Base-by-base conservation (phyloP, 202 grass and related monocot genomes). In the Schoenoplectus triqueter region DNA sequence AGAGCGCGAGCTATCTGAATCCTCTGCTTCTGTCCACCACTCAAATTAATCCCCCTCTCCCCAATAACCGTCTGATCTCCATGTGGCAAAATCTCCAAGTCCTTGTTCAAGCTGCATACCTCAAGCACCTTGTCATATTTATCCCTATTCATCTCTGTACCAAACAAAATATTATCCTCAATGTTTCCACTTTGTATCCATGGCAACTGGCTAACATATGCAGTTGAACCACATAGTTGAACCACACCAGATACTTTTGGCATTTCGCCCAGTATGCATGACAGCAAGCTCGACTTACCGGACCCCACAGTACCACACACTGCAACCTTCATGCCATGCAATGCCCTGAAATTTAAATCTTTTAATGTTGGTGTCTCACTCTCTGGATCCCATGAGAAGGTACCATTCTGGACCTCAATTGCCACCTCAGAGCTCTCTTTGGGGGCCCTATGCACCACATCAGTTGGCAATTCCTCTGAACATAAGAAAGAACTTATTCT, bases 141-240 rank as follows among this genome's bases (percentile, higher is more conserved):
- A 59, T 90, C 82, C 54, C 0, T 19, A 66, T 92, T 84, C 92
- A 94, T 94, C 45, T 90, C 65, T 44, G 74, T 71, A 46, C 92
- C 90, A 13, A 94, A 94, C 18, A 94, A 78, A 84, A 94, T 92
- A 52, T 90, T 94, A n/a, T 94, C 92, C 65, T 90, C 76, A 87
- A 94, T 92, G 44, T 86, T 94, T 6, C 92, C 92, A 3, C 92
- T 94, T 52, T 94, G 92, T 87, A 94, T 94, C 92, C 90, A 94
- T 54, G 92, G 86, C 2, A 86, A 90, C 13, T 92, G 90, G 59
- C 80, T 85, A 10, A 94, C 85, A 82, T 92, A 94, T 15, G 88
- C 92, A 62, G 64, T 90, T 17, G 78, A 76, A 20, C 90, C 92
- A 6, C 88, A 92, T n/a, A 83, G 22, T 60, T 87, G 90, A 3